A percentile compares a stretch with the other conserved stretches of the same genome.
Evolutionary conservation across 1,284 basidiomycete genomes (phyloP).

Genomic region (Porogramme epimiltina): DNA sequence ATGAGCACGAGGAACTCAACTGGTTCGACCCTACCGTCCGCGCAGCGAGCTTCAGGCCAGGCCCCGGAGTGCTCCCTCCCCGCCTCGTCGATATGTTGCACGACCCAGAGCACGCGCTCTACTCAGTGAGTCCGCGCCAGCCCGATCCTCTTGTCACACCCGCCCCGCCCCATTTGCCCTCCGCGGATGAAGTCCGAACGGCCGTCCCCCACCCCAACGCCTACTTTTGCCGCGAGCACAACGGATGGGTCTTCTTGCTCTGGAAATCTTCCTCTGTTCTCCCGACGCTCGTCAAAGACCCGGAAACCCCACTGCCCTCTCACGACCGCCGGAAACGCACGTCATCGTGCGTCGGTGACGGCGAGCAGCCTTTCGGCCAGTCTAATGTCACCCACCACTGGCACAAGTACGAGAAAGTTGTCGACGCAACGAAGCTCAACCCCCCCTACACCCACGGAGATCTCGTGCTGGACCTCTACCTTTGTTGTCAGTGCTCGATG

Average conservation of each 20-base stretch:
- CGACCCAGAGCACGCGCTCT: conserved; percentile 68
- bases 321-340: conserved; percentile 50
- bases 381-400: conserved; percentile 79
- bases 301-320: conserved; percentile 53
- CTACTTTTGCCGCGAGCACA: conserved; percentile 77
- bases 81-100: conserved; percentile 65
- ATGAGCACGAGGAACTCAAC: conserved; percentile 54
- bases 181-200: conserved; percentile 59
- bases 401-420: conserved; percentile 67
- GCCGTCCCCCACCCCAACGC: conserved; percentile 78
- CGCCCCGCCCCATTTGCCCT: conserved; percentile 37
- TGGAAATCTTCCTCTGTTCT: conserved; percentile 64
- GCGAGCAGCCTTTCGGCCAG: conserved; percentile 44
- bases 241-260: conserved; percentile 74
- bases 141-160: conserved; percentile 27
- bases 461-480: conserved; percentile 73
- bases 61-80: conserved; percentile 68
- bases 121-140: conserved; percentile 52
- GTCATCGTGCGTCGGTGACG: conserved; percentile 52
- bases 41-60: conserved; percentile 51
- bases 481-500: conserved; percentile 80
- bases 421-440: conserved; percentile 64
- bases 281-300: conserved; percentile 55
- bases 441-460: conserved; percentile 63
- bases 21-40: conserved; percentile 66